phyloP scores from a whole-genome alignment of 2,329 filamentous ascomycete genomes.

The Huntiella savannae region DNA sequence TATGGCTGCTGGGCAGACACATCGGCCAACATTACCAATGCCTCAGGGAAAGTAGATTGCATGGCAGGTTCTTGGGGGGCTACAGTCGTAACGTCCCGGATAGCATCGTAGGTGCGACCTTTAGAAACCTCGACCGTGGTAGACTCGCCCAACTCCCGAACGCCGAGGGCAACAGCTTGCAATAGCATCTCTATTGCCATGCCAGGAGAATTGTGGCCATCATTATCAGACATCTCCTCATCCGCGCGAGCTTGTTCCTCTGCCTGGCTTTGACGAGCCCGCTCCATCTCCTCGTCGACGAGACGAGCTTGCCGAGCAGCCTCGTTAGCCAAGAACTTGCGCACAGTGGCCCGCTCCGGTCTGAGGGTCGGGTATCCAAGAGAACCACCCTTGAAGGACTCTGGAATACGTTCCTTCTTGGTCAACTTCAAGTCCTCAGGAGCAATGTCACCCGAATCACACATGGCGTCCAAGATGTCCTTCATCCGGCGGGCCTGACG shows the following conservation, averaged over 20 bases:
- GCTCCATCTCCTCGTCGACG: not conserved
- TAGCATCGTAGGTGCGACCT: slow-evolving; percentile 16
- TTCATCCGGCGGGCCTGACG: slow-evolving; percentile 20
- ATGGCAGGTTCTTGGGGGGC: slow-evolving; percentile 8
- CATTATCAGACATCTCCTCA: not conserved
- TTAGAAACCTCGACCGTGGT: slow-evolving; percentile 4
- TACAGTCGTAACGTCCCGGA: slow-evolving; percentile 18
- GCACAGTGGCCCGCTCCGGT: slow-evolving; percentile 5
- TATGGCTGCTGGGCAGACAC: not conserved
- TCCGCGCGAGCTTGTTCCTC: not conserved
- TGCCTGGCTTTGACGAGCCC: not conserved
- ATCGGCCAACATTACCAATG: not conserved
- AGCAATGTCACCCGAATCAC: slow-evolving; percentile 18
- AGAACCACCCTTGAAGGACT: slow-evolving; percentile 8
- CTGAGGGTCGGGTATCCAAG: slow-evolving; percentile 6
- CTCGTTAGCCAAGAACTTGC: slow-evolving; percentile 5
- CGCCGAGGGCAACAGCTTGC: not conserved
- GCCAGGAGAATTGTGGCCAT: not conserved
- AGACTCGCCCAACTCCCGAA: not conserved
- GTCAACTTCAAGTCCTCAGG: slow-evolving; percentile 18
- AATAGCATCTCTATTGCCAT: too few relatives aligned
- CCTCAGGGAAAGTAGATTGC: not conserved
- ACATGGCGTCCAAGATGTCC: slow-evolving; percentile 20
- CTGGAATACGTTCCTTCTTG: slow-evolving; percentile 8
- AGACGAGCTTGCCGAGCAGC: not conserved